phyloP scores from a whole-genome alignment of 495 filamentous ascomycete species.

The Annulohypoxylon bovei region DNA sequence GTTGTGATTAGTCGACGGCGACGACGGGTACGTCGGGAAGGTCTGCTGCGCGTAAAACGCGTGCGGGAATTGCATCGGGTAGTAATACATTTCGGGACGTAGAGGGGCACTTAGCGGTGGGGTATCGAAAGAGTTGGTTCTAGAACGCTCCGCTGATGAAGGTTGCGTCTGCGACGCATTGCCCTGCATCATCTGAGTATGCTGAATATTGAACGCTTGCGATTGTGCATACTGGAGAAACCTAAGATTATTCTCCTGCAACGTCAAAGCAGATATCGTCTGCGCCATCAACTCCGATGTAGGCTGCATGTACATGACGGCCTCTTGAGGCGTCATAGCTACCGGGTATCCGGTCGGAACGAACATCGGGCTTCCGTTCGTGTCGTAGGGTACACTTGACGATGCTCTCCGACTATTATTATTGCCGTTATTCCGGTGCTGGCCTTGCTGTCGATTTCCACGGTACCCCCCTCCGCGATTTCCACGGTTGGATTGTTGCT shows the following conservation, averaged over 20 bases:
- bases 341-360: slow-evolving; percentile 40
- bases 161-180: slow-evolving; percentile 54
- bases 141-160: slow-evolving; percentile 56
- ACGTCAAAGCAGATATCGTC: slow-evolving; percentile 49
- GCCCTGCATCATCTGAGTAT: slow-evolving; percentile 56
- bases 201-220: slow-evolving; percentile 56
- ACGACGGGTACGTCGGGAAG: slow-evolving; percentile 57
- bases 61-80: slow-evolving; percentile 44
- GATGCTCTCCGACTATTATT: slow-evolving; percentile 44
- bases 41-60: slow-evolving; percentile 47
- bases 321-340: slow-evolving; percentile 50
- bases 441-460: slow-evolving; percentile 64
- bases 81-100: slow-evolving; percentile 56
- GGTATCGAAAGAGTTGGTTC: slow-evolving; percentile 64
- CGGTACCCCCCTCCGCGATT: slow-evolving; percentile 69
- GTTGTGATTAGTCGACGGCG: slow-evolving; percentile 53
- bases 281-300: slow-evolving; percentile 56
- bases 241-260: slow-evolving; percentile 56
- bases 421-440: slow-evolving; percentile 57
- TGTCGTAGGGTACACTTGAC: slow-evolving; percentile 41
- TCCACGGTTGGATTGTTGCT: slow-evolving; percentile 58
- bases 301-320: slow-evolving; percentile 56
- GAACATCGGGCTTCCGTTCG: slow-evolving; percentile 42
- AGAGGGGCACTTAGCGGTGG: slow-evolving; percentile 61
- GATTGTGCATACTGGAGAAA: slow-evolving; percentile 60